Evolutionary conservation across 116 monocot genomes (phyloP).

Genomic region (Thalassia testudinum): DNA sequence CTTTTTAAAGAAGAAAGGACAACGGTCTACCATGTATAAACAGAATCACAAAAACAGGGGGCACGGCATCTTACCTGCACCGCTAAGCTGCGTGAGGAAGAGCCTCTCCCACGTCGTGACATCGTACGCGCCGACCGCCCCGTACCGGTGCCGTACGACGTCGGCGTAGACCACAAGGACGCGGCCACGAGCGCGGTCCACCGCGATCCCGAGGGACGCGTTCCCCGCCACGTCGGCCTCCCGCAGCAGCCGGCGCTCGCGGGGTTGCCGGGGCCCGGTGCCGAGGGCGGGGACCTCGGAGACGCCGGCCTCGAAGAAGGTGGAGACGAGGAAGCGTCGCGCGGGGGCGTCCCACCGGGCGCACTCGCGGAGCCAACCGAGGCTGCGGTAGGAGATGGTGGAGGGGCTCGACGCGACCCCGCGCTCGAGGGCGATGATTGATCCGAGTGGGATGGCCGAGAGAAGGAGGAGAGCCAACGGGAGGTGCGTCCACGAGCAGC

Average conservation of each 20-base stretch:
- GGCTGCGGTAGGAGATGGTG: constrained; percentile 25
- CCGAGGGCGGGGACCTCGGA: constrained; percentile 21
- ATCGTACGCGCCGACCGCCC: constrained; percentile 66
- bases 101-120: constrained; percentile 32
- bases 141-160: constrained; percentile 11
- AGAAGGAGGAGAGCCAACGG: constrained; percentile 17
- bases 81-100: constrained; percentile 46
- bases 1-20: too few relatives aligned
- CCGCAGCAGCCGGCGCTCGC: constrained; percentile 29
- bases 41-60: too few relatives aligned
- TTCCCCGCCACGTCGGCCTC: constrained; percentile 59
- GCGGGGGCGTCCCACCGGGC: constrained; percentile 62
- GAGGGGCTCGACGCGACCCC: constrained; percentile 10
- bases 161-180: constrained; percentile 66
- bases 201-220: constrained; percentile 41
- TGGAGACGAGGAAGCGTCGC: constrained; percentile 67
- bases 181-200: constrained; percentile 37
- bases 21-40: too few relatives aligned
- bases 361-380: constrained; percentile 72
- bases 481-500: neutral
- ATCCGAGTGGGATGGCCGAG: constrained; percentile 44
- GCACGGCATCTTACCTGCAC: too few relatives aligned
- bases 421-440: constrained; percentile 30
- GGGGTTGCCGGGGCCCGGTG: neutral
- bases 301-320: constrained; percentile 39